Percentiles rank a stretch among this genome's conserved stretches.
Conservation (phyloP, 2,329 filamentous ascomycete genomes). For the Epichloe gansuensis region DNA sequence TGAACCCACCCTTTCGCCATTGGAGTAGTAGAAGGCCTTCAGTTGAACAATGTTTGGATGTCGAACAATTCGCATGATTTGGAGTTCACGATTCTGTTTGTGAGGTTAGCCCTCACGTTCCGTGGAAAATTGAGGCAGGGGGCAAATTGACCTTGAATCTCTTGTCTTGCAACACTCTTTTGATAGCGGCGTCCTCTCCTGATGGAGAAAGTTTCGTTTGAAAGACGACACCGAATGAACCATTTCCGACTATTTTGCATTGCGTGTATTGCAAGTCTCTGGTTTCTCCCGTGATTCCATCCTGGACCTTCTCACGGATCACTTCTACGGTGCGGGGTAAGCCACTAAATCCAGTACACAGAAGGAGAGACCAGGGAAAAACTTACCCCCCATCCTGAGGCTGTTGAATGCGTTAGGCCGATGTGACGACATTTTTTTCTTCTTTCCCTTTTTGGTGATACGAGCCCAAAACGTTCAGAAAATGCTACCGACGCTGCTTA, state of each 20-base stretch:
- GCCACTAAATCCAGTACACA: slow-evolving; percentile 8
- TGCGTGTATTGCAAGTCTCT: slow-evolving; percentile 97
- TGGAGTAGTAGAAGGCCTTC: slow-evolving; percentile 99
- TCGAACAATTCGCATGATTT: slow-evolving; percentile 98
- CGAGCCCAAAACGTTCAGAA: slow-evolving; percentile 14
- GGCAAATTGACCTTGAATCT: slow-evolving; percentile 72
- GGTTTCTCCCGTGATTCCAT: slow-evolving; percentile 92
- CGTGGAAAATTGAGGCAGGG: background rate
- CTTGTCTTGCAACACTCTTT: slow-evolving; percentile 97
- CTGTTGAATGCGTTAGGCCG: slow-evolving; percentile 77
- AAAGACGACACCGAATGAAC: slow-evolving; percentile 96
- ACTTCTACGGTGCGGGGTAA: slow-evolving; percentile 52
- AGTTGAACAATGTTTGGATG: slow-evolving; percentile 98
- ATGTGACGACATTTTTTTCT: slow-evolving; percentile 66
- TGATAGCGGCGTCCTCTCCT: slow-evolving; percentile 96
- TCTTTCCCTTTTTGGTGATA: slow-evolving; percentile 9
- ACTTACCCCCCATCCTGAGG: slow-evolving; percentile 92
- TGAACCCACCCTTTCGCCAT: slow-evolving; percentile 75
- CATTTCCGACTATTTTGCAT: slow-evolving; percentile 98
- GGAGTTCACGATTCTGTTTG: slow-evolving; percentile 83
- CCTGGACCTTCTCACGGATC: slow-evolving; percentile 96
- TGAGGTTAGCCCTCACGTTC: background rate
- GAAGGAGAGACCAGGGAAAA: slow-evolving; percentile 5
- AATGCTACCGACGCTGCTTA: slow-evolving; percentile 15
- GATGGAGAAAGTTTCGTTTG: slow-evolving; percentile 98